These are phyloP conservation scores for Tolypocladium inflatum DNA, from an alignment of 2,329 filamentous ascomycete genomes.

Conservation along the genomic window DNA sequence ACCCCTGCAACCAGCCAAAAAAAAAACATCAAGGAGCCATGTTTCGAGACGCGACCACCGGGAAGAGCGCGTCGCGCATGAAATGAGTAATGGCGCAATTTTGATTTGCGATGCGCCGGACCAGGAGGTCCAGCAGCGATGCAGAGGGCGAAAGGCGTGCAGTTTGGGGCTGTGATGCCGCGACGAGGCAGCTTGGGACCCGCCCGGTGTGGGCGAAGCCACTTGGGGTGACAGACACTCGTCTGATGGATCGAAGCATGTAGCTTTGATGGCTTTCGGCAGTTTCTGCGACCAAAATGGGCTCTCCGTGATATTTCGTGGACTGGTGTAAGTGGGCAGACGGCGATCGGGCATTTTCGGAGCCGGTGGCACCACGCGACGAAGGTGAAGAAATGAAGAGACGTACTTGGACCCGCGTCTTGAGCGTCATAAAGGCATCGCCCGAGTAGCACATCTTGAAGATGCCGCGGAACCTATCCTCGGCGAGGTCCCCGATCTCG, in stretches of 20 bases:
- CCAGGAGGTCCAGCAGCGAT: neutral
- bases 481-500: constrained; percentile 93
- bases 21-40: neutral
- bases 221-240: neutral
- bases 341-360: constrained; percentile 10
- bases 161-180: neutral
- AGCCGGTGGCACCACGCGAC: constrained; percentile 4
- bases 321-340: constrained; percentile 1
- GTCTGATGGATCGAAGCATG: neutral
- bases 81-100: neutral
- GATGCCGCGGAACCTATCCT: constrained; percentile 93
- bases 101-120: neutral
- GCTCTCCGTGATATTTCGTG: neutral
- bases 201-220: neutral
- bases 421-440: constrained; percentile 89
- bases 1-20: neutral
- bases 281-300: neutral
- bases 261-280: no score
- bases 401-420: constrained; percentile 84
- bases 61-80: constrained; percentile 1
- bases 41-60: no score
- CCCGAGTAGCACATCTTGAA: constrained; percentile 99
- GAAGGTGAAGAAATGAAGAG: constrained; percentile 12
- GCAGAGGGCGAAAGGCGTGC: neutral
- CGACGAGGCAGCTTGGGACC: neutral